phyloP scores from a whole-genome alignment of 78 protist genomes.

The Ministeria vibrans region DNA sequence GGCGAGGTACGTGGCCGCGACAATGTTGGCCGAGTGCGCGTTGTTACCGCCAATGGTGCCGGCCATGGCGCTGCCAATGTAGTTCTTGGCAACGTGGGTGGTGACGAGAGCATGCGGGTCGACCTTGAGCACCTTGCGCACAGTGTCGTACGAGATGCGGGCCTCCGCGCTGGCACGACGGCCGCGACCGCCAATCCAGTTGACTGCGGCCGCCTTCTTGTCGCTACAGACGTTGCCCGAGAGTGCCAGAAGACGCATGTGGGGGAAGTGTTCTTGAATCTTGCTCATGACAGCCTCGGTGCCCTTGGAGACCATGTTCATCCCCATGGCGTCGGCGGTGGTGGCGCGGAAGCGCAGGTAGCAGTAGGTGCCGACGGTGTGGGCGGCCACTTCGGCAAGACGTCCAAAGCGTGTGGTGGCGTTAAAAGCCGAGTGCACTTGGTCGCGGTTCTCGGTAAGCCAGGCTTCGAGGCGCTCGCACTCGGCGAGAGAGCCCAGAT shows the following conservation, averaged over 20 bases:
- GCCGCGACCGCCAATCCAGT: slow-evolving; percentile 93
- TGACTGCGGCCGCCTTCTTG: slow-evolving; percentile 80
- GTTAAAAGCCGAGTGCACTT: slow-evolving; percentile 19
- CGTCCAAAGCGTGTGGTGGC: slow-evolving; percentile 53
- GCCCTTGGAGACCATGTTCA: slow-evolving; percentile 91
- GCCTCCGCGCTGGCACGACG: slow-evolving; percentile 85
- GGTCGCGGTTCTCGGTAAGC: slow-evolving; percentile 22
- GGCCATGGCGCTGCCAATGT: slow-evolving; percentile 91
- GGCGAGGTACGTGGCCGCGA: slow-evolving; percentile 91
- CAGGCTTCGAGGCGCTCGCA: slow-evolving; percentile 34
- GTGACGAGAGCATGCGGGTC: slow-evolving; percentile 39
- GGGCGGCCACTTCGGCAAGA: slow-evolving; percentile 14
- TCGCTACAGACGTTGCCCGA: slow-evolving; percentile 81
- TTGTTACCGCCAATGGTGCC: slow-evolving; percentile 93
- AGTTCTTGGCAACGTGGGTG: slow-evolving; percentile 76
- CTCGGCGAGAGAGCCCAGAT: not conserved
- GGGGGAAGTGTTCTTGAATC: slow-evolving; percentile 34
- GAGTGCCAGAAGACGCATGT: slow-evolving; percentile 30
- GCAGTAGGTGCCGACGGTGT: slow-evolving; percentile 48
- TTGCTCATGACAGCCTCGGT: slow-evolving; percentile 23
- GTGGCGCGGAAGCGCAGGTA: slow-evolving; percentile 48
- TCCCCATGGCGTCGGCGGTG: slow-evolving; percentile 94
- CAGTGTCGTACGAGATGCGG: slow-evolving; percentile 51
- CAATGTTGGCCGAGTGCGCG: slow-evolving; percentile 94
- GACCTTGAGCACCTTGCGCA: slow-evolving; percentile 75